A percentile compares a stretch with the other conserved stretches of the same genome.
phyloP scores from a whole-genome alignment of 176 grass and related monocot genomes.

The Avena sativa region DNA sequence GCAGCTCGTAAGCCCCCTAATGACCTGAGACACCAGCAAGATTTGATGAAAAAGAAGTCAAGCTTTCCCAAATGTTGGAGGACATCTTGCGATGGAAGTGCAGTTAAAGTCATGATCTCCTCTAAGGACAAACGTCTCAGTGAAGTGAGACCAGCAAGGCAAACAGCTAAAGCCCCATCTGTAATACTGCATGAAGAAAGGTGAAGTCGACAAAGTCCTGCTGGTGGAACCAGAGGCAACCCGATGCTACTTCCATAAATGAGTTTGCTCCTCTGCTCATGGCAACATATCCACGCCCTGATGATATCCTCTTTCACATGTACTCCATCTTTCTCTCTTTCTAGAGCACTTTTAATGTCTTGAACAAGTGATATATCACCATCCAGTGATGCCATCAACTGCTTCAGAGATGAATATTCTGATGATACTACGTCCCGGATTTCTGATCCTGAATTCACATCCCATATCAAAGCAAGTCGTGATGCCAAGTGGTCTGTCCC shows the following conservation, averaged over 20 bases:
- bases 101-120: constrained; percentile 26
- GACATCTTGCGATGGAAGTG: constrained; percentile 12
- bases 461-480: neutral
- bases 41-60: accelerated
- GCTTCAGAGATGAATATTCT: constrained; percentile 22
- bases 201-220: accelerated
- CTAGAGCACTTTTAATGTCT: neutral
- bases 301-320: neutral
- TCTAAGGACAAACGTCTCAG: accelerated
- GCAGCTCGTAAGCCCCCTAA: neutral
- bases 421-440: neutral
- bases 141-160: neutral
- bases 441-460: neutral
- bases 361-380: neutral
- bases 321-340: too few relatives aligned
- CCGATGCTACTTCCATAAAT: neutral
- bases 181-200: neutral
- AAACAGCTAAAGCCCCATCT: neutral
- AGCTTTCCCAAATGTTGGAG: neutral
- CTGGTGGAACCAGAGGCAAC: neutral
- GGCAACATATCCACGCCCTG: neutral
- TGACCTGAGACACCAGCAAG: neutral
- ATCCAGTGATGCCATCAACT: neutral
- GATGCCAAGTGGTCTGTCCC: neutral
- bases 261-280: neutral